Percentiles rank a stretch among this genome's conserved stretches.
These are phyloP conservation scores for Helotiales sp. DNA, from an alignment of 2,329 filamentous ascomycete species.

Conservation along the genomic window DNA sequence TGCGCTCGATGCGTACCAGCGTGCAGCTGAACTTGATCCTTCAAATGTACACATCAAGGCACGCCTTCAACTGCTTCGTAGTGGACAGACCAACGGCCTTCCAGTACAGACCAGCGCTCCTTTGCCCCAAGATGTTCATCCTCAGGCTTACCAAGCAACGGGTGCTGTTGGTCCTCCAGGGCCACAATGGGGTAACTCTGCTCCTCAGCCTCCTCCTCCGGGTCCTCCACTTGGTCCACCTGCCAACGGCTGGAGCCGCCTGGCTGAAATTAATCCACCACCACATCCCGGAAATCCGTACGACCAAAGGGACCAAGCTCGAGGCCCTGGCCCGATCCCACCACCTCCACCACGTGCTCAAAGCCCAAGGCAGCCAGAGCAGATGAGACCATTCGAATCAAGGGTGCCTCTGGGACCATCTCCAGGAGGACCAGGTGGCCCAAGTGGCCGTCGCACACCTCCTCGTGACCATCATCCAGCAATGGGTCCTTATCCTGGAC, in stretches of 20 bases:
- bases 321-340: conserved; percentile 69
- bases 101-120: conserved; percentile 76
- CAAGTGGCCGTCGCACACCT: conserved; percentile 61
- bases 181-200: conserved; percentile 86
- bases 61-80: conserved; percentile 85
- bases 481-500: conserved; percentile 40
- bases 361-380: conserved; percentile 76
- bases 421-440: conserved; percentile 59
- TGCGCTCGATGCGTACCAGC: conserved; percentile 92
- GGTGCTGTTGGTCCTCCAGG: conserved; percentile 83
- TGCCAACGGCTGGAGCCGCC: conserved; percentile 62
- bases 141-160: conserved; percentile 86
- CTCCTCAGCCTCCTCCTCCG: conserved; percentile 65
- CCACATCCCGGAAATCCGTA: conserved; percentile 82
- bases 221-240: conserved; percentile 44
- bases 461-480: conserved; percentile 48
- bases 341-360: conserved; percentile 63
- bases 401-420: conserved; percentile 59
- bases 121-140: conserved; percentile 95
- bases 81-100: conserved; percentile 74
- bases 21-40: conserved; percentile 92
- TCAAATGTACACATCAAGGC: conserved; percentile 95
- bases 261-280: conserved; percentile 79
- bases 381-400: conserved; percentile 63
- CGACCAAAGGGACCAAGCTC: conserved; percentile 75